phyloP scores from a whole-genome alignment of 495 filamentous ascomycete species.

The Xylaria acuta region DNA sequence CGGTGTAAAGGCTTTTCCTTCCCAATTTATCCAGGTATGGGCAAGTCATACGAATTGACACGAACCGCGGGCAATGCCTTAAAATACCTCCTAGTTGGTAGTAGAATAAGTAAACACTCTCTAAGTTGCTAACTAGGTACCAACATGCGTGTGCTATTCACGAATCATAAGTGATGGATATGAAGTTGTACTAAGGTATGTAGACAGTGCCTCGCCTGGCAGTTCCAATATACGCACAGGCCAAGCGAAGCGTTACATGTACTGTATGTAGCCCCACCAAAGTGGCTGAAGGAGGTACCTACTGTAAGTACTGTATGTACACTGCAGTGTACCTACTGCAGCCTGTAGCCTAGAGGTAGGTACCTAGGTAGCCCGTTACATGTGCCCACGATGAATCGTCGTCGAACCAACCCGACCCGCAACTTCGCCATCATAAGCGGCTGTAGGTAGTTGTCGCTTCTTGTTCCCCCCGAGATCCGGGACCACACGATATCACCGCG shows the following conservation, averaged over 20 bases:
- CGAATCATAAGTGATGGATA: background rate
- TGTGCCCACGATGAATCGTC: background rate
- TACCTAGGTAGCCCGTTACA: background rate
- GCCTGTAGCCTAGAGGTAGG: background rate
- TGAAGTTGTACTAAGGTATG: too few species aligned
- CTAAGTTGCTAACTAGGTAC: background rate
- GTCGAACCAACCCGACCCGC: constrained; percentile 16
- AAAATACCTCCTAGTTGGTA: background rate
- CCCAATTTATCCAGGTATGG: background rate
- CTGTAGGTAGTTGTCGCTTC: background rate
- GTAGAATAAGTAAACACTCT: background rate
- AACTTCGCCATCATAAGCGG: constrained; percentile 22
- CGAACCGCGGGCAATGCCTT: background rate
- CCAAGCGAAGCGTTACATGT: background rate
- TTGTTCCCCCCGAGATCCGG: background rate
- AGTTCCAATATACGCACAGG: background rate
- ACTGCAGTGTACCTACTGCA: background rate
- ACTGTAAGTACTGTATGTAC: background rate
- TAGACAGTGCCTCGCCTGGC: too few species aligned
- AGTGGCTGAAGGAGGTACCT: constrained; percentile 5
- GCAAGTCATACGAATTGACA: background rate
- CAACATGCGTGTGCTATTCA: background rate
- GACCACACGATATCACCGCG: background rate
- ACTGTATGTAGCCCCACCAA: background rate
- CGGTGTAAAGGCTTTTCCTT: background rate